Evolutionary conservation across 305 asterid species (phyloP), one percentile per base, ranked within the genome.

Genomic region (Stenogyne calaminthoides): DNA sequence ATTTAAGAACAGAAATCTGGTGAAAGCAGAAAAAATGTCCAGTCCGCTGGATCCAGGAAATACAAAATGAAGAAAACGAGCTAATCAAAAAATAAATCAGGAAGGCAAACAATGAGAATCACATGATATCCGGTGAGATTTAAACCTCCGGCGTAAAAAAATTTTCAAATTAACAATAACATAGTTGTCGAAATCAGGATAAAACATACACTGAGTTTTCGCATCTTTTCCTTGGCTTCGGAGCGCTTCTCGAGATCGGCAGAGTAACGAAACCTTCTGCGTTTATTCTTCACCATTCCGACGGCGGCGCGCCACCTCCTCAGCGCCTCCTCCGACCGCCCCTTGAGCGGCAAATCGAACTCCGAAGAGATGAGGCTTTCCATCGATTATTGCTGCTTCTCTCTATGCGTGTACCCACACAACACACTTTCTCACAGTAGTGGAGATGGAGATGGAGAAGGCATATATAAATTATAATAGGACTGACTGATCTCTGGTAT

Each of bases 241-340:
- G 84, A 74, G 5, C 97, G 92, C 79, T 90, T 90, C 69, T 76
- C 88, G 4, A 92, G 86, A 71, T 84, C 88, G 47, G 96, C 88
- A 61, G 87, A 75, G 70, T 90, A 88, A 1, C 98, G 88, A 60
- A 90, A 92, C 51, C 98, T 81, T 15, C 98, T 86, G 20, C 91
- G 89, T 36, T 86, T 88, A 77, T 92, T 92, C 77, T 76, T 82
- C 68, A 90, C 97, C 9, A 92, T 70, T 16, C 85, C 85, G 55
- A 88, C 90, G 82, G 95, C 97, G 3, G 81, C 73, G 6, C 98
- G 86, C 98, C 98, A 92, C 55, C 77, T 76, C 70, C 59, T 74
- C 77, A 79, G 83, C 6, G 92, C 93, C 77, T 82, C 97, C 27
- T 71, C 91, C 62, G 94, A 85, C 57, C 86, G 86, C 55, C 84